Base-by-base conservation (phyloP, 352 stramenopile species). In the Phytopythium oedochilum region DNA sequence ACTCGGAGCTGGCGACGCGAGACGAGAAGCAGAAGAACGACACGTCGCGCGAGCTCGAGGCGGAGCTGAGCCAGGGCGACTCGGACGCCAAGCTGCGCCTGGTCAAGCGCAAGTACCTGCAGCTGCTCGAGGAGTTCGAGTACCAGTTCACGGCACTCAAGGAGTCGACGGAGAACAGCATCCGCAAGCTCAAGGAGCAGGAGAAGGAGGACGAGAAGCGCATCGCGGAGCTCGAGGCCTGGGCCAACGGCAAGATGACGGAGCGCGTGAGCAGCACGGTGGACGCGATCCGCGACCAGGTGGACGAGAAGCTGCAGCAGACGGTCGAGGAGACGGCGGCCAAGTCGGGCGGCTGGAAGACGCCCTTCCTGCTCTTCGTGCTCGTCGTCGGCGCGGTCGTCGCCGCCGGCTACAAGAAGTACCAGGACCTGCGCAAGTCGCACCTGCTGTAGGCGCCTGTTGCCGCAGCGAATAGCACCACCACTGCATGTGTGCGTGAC, bases 341-440 rank as follows among this genome's bases (percentile, higher is more conserved):
- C 59, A 85, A 88, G 42, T 82, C 78, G 23, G 71, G 68, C 39
- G 78, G 84, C 58, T 94, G 84, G 84, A 91, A 92, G 70, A 85
- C 69, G 22, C 84, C 84, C 35, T 94, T 94, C 65, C 78, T 92
- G 58, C 53, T 92, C 54, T 69, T 94, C 53, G 55, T 94, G 56
- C 52, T 92, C 55, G 71, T 86, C 53, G 65, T 92, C 43, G 76
- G 67, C 23, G 82, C 64, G 9, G 29, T 89, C 53, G 65, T 75
- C 6, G 78, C 72, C n/a, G 70, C 56, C 17, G 78, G 66, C 23
- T 94, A 92, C 73, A 91, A 91, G 63, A 94, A 94, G 73, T 94
- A 94, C 73, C 82, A 94, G 61, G 79, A 92, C 54, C 63, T 94
- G 58, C 78, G 79, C 63, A 94, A 94, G 72, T 92, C 80, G 36